These are phyloP conservation scores for Sabuloglossum arenarium DNA, from an alignment of 495 filamentous ascomycete species.

Conservation along the genomic window DNA sequence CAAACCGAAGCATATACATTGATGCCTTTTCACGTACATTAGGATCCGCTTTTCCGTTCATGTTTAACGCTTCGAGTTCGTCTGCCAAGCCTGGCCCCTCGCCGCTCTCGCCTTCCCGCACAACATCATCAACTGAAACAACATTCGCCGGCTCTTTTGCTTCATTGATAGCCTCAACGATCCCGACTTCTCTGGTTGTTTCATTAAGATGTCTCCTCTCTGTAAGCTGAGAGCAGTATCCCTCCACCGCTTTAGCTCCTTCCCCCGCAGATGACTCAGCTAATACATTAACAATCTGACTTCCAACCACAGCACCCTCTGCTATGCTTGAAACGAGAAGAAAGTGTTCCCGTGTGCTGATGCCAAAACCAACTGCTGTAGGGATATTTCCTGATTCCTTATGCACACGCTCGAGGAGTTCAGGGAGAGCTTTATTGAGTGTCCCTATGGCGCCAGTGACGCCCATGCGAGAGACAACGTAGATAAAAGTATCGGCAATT, in stretches of 20 bases:
- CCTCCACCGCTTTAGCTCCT: constrained; percentile 53
- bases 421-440: constrained; percentile 58
- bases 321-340: constrained; percentile 60
- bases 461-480: constrained; percentile 95
- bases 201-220: constrained; percentile 30
- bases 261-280: constrained; percentile 47
- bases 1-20: background rate
- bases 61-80: constrained; percentile 54
- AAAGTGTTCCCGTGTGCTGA: constrained; percentile 91
- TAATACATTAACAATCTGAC: constrained; percentile 70
- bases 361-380: constrained; percentile 82
- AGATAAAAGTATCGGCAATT: constrained; percentile 97
- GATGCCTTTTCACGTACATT: constrained; percentile 16
- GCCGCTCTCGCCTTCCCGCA: constrained; percentile 36
- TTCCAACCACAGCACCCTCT: constrained; percentile 95
- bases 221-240: constrained; percentile 67
- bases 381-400: constrained; percentile 78
- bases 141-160: constrained; percentile 28
- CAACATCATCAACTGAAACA: constrained; percentile 37
- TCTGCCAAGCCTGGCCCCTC: constrained; percentile 41
- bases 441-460: constrained; percentile 79
- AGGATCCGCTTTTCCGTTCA: constrained; percentile 22
- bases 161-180: constrained; percentile 37
- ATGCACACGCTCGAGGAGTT: constrained; percentile 69
- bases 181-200: constrained; percentile 35